Evolutionary conservation across 1,139 yeast species (phyloP), one percentile per base, ranked within the genome.

Genomic region (Suhomyces anneliseae): DNA sequence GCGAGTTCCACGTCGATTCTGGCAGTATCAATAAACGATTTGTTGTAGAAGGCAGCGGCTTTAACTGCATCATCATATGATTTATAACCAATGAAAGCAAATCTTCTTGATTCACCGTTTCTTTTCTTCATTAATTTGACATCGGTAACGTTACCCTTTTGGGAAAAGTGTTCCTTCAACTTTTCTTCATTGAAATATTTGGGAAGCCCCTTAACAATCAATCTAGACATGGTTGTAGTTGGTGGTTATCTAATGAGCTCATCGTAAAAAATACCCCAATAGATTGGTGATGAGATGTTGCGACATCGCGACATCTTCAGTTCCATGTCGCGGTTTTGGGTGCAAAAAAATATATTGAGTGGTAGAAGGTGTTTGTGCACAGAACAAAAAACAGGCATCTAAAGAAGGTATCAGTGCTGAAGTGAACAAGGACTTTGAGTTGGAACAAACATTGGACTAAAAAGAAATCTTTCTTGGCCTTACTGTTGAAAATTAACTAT

Each of bases 201-300:
- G 26, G 99, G 99, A 49, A 93, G 75, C 39, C 96, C 96, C 66
- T 90, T 95, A n/a, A 95, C 96, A 58, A 93, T 93, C 49, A 95
- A 78, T 68, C 99, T 87, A 36, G 99, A 92, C 97, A 86, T 86
- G 38, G 43, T 37, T 47, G 24, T 19, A 19, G 24, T 19, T 19
- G n/a, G 29, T 40, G 35, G 5, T 15, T 9, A n/a, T 12, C 12
- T n/a, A 9, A 11, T 8, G 8, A 36, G 12, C 46, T 46, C 49
- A 46, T 46, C 49, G 46, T 38, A 35, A 43, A 46, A 42, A 39
- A 27, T 32, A 39, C 36, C 19, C 14, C 12, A 8, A 14, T 34
- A 34, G 34, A 14, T 32, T 32, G 31, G 27, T 12, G 19, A 26
- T 7, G 12, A 15, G 41, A 9, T 39, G 36, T n/a, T 29, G 32